Percentiles rank a stretch among this genome's conserved stretches.
phyloP scores from a whole-genome alignment of 169 alveolate species.

The Plasmodium vinckei region DNA sequence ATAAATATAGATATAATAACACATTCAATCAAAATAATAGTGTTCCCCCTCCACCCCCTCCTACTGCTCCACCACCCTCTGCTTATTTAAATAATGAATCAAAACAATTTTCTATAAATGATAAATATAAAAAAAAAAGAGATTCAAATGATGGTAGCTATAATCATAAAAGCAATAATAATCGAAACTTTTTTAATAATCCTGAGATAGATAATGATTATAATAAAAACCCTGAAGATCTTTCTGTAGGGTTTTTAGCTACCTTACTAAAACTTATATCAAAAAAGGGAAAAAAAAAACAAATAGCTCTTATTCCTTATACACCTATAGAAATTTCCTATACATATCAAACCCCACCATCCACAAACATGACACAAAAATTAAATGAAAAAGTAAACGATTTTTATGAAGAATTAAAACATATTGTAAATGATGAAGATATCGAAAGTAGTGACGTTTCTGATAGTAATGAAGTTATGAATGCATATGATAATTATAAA shows the following conservation, averaged over 20 bases:
- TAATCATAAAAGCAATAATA: slow-evolving; percentile 2
- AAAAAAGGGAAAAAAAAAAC: slow-evolving; percentile 56
- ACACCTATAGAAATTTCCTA: slow-evolving; percentile 67
- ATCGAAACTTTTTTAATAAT: background rate
- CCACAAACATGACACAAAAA: slow-evolving; percentile 11
- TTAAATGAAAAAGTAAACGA: slow-evolving; percentile 62
- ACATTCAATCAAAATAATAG: slow-evolving; percentile 2
- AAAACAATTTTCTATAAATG: background rate
- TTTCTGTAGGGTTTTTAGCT: slow-evolving; percentile 75
- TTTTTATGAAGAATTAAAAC: slow-evolving; percentile 49
- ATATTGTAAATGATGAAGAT: slow-evolving; percentile 42
- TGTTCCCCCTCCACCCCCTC: slow-evolving; percentile 40
- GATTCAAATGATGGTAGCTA: slow-evolving; percentile 3
- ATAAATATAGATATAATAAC: background rate
- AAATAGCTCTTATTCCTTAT: slow-evolving; percentile 51
- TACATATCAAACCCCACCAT: slow-evolving; percentile 68
- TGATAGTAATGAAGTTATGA: slow-evolving; percentile 30
- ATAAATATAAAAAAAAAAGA: slow-evolving; percentile 21
- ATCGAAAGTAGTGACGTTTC: slow-evolving; percentile 38
- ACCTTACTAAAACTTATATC: slow-evolving; percentile 58
- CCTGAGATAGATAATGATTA: background rate
- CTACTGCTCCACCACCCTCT: slow-evolving; percentile 45
- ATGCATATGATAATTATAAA: slow-evolving; percentile 35
- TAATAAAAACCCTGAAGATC: slow-evolving; percentile 59
- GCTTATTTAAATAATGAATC: slow-evolving; percentile 6